Evolutionary conservation across 306 rosid genomes (phyloP).

Genomic region (Delonix regia): DNA sequence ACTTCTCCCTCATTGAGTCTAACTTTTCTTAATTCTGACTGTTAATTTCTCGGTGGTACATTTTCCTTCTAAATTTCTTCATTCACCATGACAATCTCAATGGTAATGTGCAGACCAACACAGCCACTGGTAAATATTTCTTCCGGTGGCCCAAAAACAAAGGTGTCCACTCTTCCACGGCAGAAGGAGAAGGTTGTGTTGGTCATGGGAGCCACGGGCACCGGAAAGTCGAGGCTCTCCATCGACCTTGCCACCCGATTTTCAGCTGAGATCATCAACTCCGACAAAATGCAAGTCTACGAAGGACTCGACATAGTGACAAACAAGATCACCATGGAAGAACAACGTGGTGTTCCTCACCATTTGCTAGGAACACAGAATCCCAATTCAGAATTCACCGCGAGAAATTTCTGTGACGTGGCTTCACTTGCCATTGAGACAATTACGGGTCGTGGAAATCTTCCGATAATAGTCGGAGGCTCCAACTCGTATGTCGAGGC

Average conservation of each 20-base stretch:
- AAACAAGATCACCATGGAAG: constrained; percentile 59
- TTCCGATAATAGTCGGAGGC: constrained; percentile 79
- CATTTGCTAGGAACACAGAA: constrained; percentile 62
- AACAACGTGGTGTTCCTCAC: constrained; percentile 62
- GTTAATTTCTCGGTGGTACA: background rate
- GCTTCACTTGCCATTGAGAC: constrained; percentile 47
- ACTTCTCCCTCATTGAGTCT: background rate
- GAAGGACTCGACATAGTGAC: constrained; percentile 67
- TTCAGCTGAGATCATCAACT: constrained; percentile 64
- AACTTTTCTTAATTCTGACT: background rate
- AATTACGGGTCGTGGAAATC: constrained; percentile 38
- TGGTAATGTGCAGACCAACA: constrained; percentile 44
- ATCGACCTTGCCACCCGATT: constrained; percentile 61
- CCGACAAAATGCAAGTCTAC: constrained; percentile 78
- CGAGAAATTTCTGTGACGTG: constrained; percentile 46
- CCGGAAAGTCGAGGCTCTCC: constrained; percentile 67
- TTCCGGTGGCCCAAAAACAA: constrained; percentile 31
- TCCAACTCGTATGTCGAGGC: constrained; percentile 70
- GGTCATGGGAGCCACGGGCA: constrained; percentile 79
- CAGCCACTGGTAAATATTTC: constrained; percentile 45
- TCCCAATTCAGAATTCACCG: constrained; percentile 53
- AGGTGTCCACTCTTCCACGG: constrained; percentile 34
- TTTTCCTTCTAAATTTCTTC: background rate
- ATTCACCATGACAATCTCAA: constrained; percentile 37
- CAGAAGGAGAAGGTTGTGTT: constrained; percentile 67